Evolutionary conservation across 352 stramenopile genomes (phyloP), one percentile per base, ranked within the genome.

Genomic region (Globisporangium radiosum): DNA sequence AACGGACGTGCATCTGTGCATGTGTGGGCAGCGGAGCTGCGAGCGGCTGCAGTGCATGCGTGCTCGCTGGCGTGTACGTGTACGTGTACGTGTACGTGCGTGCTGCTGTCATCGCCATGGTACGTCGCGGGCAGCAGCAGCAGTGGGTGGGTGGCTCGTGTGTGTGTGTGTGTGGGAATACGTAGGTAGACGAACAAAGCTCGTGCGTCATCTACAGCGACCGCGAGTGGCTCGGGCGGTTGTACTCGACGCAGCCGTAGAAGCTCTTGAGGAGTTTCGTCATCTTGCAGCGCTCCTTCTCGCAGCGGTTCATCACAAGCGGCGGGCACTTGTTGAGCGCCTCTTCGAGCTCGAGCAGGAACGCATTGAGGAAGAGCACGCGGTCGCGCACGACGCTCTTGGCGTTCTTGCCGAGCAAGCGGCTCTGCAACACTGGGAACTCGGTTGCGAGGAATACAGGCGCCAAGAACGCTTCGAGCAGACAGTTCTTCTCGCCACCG

Each of bases 251-350:
- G 52, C 74, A 88, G 60, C 81, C 81, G 61, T 88, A 88, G 62
- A 93, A 93, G 69, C 83, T 93, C 71, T 93, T 93, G 68, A 93
- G 76, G 50, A 93, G 73, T 60, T 90, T 91, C 59, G 72, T 81
- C 54, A 93, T 77, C 64, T 90, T 90, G 76, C 83, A 93, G 55
- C 78, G 78, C 63, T 93, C 69, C 53, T 82, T 81, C 68, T 93
- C 84, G 57, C 84, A 93, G 37, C 81, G 78, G 33, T 76, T 66
- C 68, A 91, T 70, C 38, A 91, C 78, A 52, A 89, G 57, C 15
- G 81, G 78, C 44, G 84, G 84, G 54, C 79, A 90, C 70, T 93
- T 90, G 74, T 68, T 71, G 7, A 93, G 66, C 50, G 84, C 79
- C 54, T 91, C 81, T 58, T 93, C 74, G 33, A 93, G 73, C 57